Base-by-base conservation (phyloP, 2,329 filamentous ascomycete species). In the Aspergillus hortae region DNA sequence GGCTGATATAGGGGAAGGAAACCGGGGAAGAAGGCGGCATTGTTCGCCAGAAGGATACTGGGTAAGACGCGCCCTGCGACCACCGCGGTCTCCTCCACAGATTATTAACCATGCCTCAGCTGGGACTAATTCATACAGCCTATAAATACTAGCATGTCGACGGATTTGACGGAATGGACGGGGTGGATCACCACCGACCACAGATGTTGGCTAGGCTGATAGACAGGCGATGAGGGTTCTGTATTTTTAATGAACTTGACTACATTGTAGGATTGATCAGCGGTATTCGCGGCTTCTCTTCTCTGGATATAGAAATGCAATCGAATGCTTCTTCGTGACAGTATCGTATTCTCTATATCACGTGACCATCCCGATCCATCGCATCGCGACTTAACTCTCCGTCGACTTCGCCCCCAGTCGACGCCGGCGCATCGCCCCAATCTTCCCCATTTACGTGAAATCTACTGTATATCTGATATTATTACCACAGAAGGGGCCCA, bases 1-100 rank as follows among this genome's bases (percentile, higher is more conserved):
- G 9, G 6, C 25, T 33, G 21, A 5, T 48, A 15, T 38, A 70
- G 67, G 67, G 65, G 33, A 65, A 68, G 57, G 60, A 92, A 68
- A 83, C 76, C 32, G 86, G 86, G 3, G 69, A 78, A n/a, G 77
- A 82, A 53, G 86, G 83, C 44, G 84, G 80, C 42, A 85, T 92
- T 56, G 75, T 86, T 49, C 80, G 90, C 68, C 86, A 91, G 73
- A 92, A 90, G 74, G 87, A 92, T 59, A 84, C 83, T 59, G 89
- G 89, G 87, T 90, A 76, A 61, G 65, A 15, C 35, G 11, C 35
- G 5, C 41, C 17, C 38, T 27, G 12, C 10, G 10, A 11, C 25
- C 23, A 15, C 7, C 4, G 12, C 32, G 25, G 15, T 42, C 35
- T 15, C 21, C n/a, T 44, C 33, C 35, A 38, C 32, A 14, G 27